Evolutionary conservation across 2,329 filamentous ascomycete species (phyloP), one percentile per base, ranked within the genome.

Genomic region (Diaporthe humulicola): DNA sequence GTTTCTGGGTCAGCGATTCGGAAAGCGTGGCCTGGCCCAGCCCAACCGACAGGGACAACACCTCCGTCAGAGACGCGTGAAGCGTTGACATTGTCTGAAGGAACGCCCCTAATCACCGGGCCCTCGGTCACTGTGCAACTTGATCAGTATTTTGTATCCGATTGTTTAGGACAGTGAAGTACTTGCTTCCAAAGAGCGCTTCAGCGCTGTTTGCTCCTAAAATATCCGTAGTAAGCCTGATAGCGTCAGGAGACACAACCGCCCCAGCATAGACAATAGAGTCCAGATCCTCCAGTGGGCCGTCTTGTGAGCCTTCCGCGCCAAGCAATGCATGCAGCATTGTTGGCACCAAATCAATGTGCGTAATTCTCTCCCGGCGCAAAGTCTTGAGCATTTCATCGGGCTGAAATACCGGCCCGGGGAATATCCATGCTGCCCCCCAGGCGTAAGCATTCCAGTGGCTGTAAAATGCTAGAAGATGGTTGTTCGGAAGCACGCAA

Each of bases 401-500:
- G 0, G 57, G 57, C 36, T 60, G 57, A 5, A 60, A 60, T 15
- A 19, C 36, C 12, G 57, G 57, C 0, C 57, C 57, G 36, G 57
- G 57, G 14, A 60, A 60, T 42, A 60, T 60, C 57, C 57, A 60
- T n/a, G 57, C 57, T n/a, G 57, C 57, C 25, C 22, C 36, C 57
- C 57, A 60, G 57, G 33, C 33, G 22, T 60, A 60, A n/a, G 57
- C 57, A 14, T 60, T 60, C 57, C 57, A 60, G 36, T 60, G 57
- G 36, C 57, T 60, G 57, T 60, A 60, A 60, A 60, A 40, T n/a
- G 57, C 57, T 28, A 60, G 36, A 6, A 60, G 57, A 5, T 60
- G 57, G 14, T 60, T 60, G 57, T 60, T 60, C 0, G 57, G 57
- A 25, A 60, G 57, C 36, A 60, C 57, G 22, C 57, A 60, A 19